These are phyloP conservation scores for Xylariaceae sp. DNA, from an alignment of 2,329 filamentous ascomycete species.

Conservation along the genomic window DNA sequence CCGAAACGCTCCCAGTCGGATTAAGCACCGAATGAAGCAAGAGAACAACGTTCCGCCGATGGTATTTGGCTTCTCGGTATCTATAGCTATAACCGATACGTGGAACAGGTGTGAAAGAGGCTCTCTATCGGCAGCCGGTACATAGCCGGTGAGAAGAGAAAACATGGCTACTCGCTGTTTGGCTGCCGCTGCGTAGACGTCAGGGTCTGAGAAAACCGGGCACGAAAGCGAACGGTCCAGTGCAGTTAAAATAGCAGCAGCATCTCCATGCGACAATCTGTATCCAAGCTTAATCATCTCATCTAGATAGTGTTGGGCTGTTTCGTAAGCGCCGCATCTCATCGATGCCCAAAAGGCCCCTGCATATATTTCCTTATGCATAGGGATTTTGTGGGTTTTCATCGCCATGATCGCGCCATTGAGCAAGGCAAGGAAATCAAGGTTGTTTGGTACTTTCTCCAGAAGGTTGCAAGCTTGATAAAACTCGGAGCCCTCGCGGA, in stretches of 20 bases:
- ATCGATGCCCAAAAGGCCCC: constrained; percentile 32
- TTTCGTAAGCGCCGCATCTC: constrained; percentile 13
- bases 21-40: constrained; percentile 24
- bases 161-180: constrained; percentile 19
- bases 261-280: not conserved
- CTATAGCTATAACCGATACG: not conserved
- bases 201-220: not conserved
- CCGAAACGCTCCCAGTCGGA: constrained; percentile 28
- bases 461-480: not conserved
- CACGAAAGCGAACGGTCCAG: not conserved
- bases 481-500: constrained; percentile 5
- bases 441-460: constrained; percentile 14
- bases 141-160: constrained; percentile 25
- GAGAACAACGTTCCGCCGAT: not conserved
- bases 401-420: constrained; percentile 41
- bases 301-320: constrained; percentile 18
- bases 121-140: constrained; percentile 10
- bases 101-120: constrained; percentile 10
- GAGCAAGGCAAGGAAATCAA: constrained; percentile 35
- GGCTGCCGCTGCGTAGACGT: not conserved
- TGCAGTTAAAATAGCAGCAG: constrained; percentile 1
- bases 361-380: constrained; percentile 30
- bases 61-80: too few species aligned
- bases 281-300: not conserved
- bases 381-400: constrained; percentile 18